Conservation (phyloP, 2,329 filamentous ascomycete species). For the Neurospora sp. region DNA sequence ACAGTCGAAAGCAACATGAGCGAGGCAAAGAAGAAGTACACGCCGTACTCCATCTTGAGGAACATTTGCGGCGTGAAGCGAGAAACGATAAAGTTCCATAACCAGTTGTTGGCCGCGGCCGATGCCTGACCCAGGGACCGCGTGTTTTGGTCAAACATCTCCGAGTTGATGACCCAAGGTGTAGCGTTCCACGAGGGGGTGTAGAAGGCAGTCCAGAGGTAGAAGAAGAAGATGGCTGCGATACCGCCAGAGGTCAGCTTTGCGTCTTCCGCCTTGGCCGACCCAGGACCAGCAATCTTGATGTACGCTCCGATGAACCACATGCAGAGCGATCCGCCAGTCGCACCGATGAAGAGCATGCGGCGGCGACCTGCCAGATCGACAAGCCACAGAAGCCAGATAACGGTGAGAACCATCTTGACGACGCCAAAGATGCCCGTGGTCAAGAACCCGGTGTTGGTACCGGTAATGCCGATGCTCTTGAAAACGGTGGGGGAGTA, state of each 20-base stretch:
- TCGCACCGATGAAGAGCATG: slow-evolving; percentile 54
- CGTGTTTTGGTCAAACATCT: slow-evolving; percentile 66
- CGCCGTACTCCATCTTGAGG: slow-evolving; percentile 46
- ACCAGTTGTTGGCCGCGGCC: slow-evolving; percentile 63
- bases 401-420: slow-evolving; percentile 56
- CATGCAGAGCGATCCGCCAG: slow-evolving; percentile 51
- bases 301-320: slow-evolving; percentile 56
- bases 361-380: slow-evolving; percentile 46
- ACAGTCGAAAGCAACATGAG: slow-evolving; percentile 47
- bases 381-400: slow-evolving; percentile 61
- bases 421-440: slow-evolving; percentile 71
- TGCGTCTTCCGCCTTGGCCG: slow-evolving; percentile 21
- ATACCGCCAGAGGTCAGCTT: slow-evolving; percentile 34
- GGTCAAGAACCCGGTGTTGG: slow-evolving; percentile 39
- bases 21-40: slow-evolving; percentile 59
- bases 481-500: slow-evolving; percentile 60
- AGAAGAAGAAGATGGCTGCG: slow-evolving; percentile 61
- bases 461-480: slow-evolving; percentile 35
- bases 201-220: slow-evolving; percentile 64
- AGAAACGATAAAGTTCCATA: slow-evolving; percentile 60
- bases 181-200: slow-evolving; percentile 64
- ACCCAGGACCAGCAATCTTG: slow-evolving; percentile 33
- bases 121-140: slow-evolving; percentile 61
- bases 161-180: slow-evolving; percentile 65
- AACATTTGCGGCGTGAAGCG: slow-evolving; percentile 61